Evolutionary conservation across 495 filamentous ascomycete species (phyloP), one percentile per base, ranked within the genome.

Genomic region (Aspergillus saccharolyticus): DNA sequence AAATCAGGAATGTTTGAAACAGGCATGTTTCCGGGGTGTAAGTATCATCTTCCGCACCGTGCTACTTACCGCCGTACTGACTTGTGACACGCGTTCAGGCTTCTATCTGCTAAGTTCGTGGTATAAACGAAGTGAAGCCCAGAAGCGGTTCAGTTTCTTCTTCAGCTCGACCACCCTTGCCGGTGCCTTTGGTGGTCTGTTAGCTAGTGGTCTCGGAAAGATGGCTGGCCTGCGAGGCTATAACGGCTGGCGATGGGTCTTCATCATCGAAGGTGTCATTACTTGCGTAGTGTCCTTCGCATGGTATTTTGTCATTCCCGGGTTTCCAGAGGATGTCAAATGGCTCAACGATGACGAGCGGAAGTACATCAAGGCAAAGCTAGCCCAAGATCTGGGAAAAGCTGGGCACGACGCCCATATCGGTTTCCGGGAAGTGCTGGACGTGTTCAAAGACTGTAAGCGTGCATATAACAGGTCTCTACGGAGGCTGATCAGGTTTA

Each of bases 61-160:
- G 48, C 3, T 24, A 48, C 21, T 24, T n/a, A 30, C 22, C 42
- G 3, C 4, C 20, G 47, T 44, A 44, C 51, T 62, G 49, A 65
- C 45, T 28, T 7, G 44, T 43, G 43, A 57, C 22, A 58, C 25
- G 28, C 42, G 22, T 44, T 51, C 63, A 71, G 81, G 87, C n/a
- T 90, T 93, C 69, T 94, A 93, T 68, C 74, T 95, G 1, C 78
- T 90, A 63, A 81, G 85, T 39, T 91, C 90, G 86, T 96, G 91
- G 90, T 98, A 98, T 63, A 86, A 85, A 57, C 84, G 91, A 24
- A 75, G 74, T 20, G 93, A 97, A 74, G 89, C 91, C 2, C 91
- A 96, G 72, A 89, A 88, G 66, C 83, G 93, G 19, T 96, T 89
- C 70, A 87, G 83, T 43, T 88, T 97, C 76, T 96, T 97, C 77